Conservation (phyloP, 2,329 filamentous ascomycete genomes). For the Teratosphaeriaceae sp. region DNA sequence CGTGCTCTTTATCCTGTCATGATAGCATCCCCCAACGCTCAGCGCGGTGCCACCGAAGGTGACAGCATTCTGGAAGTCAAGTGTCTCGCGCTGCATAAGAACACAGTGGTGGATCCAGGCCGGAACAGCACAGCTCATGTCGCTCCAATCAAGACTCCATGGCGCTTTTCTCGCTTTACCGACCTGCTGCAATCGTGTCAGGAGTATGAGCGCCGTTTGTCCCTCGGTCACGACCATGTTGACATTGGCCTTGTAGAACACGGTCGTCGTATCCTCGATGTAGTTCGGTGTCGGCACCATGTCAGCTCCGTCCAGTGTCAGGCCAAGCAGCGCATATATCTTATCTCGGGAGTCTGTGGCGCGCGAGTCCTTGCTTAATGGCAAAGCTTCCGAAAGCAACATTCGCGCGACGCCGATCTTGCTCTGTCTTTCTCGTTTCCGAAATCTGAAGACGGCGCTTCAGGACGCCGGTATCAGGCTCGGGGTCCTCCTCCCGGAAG, state of each 20-base stretch:
- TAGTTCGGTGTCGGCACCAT: constrained; percentile 4
- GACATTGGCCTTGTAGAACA: not conserved
- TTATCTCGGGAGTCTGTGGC: not conserved
- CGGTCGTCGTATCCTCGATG: not conserved
- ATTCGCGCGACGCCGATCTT: not conserved
- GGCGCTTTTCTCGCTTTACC: no score
- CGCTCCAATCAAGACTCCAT: no score
- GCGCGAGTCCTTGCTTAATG: not conserved
- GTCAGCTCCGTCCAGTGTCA: constrained; percentile 1
- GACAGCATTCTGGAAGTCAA: no score
- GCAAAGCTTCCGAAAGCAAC: not conserved
- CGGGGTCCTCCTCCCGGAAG: no score
- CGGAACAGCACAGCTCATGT: no score
- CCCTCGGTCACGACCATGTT: not conserved
- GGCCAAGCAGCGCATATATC: not conserved
- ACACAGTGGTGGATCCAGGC: no score
- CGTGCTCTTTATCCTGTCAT: no score
- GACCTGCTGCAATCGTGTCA: no score
- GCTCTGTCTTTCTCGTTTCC: not conserved
- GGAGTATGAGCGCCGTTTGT: not conserved
- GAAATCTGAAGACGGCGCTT: not conserved
- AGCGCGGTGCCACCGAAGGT: no score
- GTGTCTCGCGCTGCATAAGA: no score
- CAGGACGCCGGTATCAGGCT: not conserved
- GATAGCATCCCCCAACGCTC: no score